Conservation (phyloP, 352 stramenopile species). For the Globisporangium paroecandrum region DNA sequence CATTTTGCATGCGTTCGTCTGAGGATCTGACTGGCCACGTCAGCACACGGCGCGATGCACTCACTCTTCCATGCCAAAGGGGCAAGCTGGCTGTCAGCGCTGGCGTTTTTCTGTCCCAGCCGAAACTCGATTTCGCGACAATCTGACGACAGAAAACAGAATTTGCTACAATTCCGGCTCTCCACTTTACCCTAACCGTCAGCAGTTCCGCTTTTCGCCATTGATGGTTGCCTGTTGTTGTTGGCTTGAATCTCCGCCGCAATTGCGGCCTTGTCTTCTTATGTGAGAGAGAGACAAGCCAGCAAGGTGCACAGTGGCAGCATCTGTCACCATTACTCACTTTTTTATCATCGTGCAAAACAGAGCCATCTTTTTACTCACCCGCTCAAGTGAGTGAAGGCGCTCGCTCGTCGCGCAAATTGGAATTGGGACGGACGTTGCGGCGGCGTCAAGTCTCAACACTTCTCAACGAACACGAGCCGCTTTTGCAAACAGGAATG, state of each 20-base stretch:
- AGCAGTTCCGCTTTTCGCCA: too few species aligned
- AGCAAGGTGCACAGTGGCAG: neutral
- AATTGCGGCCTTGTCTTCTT: neutral
- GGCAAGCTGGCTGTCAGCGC: neutral
- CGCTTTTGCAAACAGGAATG: neutral
- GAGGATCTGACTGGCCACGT: neutral
- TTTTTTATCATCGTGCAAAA: neutral
- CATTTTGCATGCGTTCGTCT: neutral
- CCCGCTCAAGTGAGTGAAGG: neutral
- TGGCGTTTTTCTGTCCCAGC: conserved; percentile 6
- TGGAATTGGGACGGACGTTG: neutral
- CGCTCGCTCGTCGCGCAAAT: neutral
- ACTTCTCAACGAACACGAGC: neutral
- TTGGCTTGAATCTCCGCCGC: neutral
- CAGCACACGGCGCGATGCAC: neutral
- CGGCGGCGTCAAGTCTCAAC: neutral
- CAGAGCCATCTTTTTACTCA: neutral
- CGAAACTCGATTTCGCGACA: conserved; percentile 13
- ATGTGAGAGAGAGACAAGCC: neutral
- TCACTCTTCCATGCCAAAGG: neutral
- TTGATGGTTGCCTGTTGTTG: too few species aligned
- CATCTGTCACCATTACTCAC: neutral
- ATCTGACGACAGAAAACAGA: conserved; percentile 10
- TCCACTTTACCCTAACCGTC: neutral
- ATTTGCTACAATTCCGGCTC: conserved; percentile 1